A percentile compares a stretch with the other conserved stretches of the same genome.
Conservation (phyloP, 2,329 filamentous ascomycete species). For the Bipolaris victoriae region DNA sequence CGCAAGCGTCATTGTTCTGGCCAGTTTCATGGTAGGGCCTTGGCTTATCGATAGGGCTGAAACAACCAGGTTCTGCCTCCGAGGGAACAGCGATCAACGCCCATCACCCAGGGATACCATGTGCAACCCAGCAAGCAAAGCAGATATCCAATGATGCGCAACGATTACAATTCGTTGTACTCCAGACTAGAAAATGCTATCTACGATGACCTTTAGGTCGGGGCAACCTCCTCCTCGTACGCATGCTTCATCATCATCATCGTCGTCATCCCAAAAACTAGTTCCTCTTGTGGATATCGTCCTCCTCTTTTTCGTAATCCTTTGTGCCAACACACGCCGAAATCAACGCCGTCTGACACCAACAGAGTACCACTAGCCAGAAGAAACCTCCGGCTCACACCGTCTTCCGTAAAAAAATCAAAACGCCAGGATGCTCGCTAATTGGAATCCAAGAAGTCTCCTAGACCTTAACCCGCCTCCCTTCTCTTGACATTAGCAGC, state of each 20-base stretch:
- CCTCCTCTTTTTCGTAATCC: conserved; percentile 20
- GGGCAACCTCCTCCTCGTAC: conserved; percentile 7
- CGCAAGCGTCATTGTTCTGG: conserved; percentile 18
- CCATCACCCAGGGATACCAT: background rate
- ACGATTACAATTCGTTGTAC: conserved; percentile 5
- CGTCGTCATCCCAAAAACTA: conserved; percentile 12
- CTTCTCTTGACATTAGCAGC: conserved; percentile 1
- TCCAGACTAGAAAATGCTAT: conserved; percentile 26
- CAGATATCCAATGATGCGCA: background rate
- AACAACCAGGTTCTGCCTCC: background rate
- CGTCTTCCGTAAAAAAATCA: conserved; percentile 23
- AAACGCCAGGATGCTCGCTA: conserved; percentile 46
- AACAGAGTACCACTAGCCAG: conserved; percentile 13
- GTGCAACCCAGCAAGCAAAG: background rate
- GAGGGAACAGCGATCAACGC: background rate
- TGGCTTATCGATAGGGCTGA: conserved; percentile 22
- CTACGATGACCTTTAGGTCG: conserved; percentile 18
- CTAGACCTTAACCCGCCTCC: conserved; percentile 2
- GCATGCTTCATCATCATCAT: conserved; percentile 17
- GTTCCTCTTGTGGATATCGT: conserved; percentile 28
- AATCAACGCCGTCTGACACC: conserved; percentile 26
- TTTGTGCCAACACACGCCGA: conserved; percentile 14
- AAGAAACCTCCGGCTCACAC: conserved; percentile 24
- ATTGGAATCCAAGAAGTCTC: conserved; percentile 35
- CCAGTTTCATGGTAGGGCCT: background rate